These are phyloP conservation scores for Colletotrichum tofieldiae DNA, from an alignment of 2,329 filamentous ascomycete species.

Conservation along the genomic window DNA sequence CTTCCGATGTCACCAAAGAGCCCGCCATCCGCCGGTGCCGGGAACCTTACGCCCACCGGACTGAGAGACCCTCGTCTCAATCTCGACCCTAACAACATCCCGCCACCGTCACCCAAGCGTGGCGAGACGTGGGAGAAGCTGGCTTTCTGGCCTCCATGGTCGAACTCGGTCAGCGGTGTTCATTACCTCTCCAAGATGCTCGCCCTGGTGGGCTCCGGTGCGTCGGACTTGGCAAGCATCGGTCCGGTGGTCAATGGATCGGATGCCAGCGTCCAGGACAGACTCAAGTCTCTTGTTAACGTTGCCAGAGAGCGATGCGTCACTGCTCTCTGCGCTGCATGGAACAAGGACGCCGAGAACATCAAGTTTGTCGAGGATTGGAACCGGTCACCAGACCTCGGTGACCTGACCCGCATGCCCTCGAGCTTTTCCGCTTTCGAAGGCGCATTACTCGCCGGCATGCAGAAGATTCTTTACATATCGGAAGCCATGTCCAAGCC, in stretches of 20 bases:
- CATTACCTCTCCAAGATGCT: slow-evolving; percentile 90
- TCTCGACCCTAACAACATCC: slow-evolving; percentile 83
- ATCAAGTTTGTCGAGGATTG: slow-evolving; percentile 95
- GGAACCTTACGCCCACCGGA: slow-evolving; percentile 67
- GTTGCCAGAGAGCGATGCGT: slow-evolving; percentile 88
- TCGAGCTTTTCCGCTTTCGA: slow-evolving; percentile 89
- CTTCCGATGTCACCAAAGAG: slow-evolving; percentile 79
- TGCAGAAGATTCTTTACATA: slow-evolving; percentile 97
- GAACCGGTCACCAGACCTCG: slow-evolving; percentile 85
- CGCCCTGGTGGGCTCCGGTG: slow-evolving; percentile 86
- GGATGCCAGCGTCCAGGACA: slow-evolving; percentile 75
- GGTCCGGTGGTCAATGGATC: slow-evolving; percentile 72
- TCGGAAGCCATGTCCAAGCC: slow-evolving; percentile 86
- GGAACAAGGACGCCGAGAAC: slow-evolving; percentile 94
- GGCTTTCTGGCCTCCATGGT: slow-evolving; percentile 95
- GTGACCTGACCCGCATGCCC: slow-evolving; percentile 93
- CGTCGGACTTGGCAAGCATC: slow-evolving; percentile 87
- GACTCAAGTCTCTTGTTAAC: slow-evolving; percentile 82
- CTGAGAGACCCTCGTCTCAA: slow-evolving; percentile 82
- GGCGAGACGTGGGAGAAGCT: slow-evolving; percentile 94
- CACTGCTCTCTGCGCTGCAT: slow-evolving; percentile 87
- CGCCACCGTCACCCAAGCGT: slow-evolving; percentile 81
- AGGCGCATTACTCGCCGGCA: slow-evolving; percentile 82
- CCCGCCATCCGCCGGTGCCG: slow-evolving; percentile 68
- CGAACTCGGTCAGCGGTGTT: slow-evolving; percentile 92